phyloP scores from a whole-genome alignment of 768 basidiomycete genomes.

The Suillus brevipes region DNA sequence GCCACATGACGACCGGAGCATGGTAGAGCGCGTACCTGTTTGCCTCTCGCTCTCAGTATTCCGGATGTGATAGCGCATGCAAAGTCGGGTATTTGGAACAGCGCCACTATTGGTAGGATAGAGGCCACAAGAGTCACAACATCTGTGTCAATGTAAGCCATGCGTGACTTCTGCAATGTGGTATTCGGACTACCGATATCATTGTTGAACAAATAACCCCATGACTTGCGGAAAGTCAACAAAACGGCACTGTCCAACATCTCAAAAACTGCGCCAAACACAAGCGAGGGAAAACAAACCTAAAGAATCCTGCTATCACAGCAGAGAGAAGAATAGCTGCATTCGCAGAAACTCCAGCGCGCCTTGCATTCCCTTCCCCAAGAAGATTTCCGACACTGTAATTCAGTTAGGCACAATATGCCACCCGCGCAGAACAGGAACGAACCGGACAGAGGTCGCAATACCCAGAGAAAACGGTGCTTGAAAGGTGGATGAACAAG shows the following conservation, averaged over 20 bases:
- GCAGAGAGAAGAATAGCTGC: conserved; percentile 67
- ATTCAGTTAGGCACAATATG: neutral
- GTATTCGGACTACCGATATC: conserved; percentile 47
- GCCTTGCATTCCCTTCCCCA: conserved; percentile 71
- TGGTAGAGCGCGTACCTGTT: conserved; percentile 47
- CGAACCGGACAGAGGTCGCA: conserved; percentile 81
- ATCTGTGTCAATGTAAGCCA: conserved; percentile 13
- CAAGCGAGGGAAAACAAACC: conserved; percentile 38
- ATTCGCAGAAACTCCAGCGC: conserved; percentile 69
- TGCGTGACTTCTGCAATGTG: neutral
- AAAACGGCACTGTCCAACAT: conserved; percentile 46
- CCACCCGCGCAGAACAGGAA: neutral
- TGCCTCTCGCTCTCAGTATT: conserved; percentile 80
- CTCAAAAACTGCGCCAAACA: neutral
- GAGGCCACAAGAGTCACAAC: conserved; percentile 45
- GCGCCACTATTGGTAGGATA: conserved; percentile 73
- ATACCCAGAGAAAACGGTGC: conserved; percentile 80
- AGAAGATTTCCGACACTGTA: conserved; percentile 83
- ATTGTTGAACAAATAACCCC: conserved; percentile 77
- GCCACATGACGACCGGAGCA: neutral
- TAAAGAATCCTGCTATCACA: conserved; percentile 56
- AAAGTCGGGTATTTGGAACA: conserved; percentile 85
- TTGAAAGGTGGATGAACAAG: conserved; percentile 76
- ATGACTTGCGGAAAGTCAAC: conserved; percentile 58
- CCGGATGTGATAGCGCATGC: conserved; percentile 70